Conservation (phyloP, 2,329 filamentous ascomycete species). For the Verruconis gallopava region DNA sequence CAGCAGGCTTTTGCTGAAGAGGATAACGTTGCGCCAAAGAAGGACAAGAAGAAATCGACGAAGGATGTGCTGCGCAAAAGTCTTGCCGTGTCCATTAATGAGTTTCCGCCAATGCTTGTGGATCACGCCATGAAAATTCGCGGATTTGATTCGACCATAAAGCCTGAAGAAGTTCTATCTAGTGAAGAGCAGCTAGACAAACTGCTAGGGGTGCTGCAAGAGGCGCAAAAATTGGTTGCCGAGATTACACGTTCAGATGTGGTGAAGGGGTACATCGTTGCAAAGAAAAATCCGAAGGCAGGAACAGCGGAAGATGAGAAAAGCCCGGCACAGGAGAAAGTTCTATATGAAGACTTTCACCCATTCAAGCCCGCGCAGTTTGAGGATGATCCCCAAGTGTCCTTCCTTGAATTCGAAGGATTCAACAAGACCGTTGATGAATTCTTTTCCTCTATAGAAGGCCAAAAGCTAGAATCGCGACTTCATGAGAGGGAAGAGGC, state of each 20-base stretch:
- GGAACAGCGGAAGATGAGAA: conserved; percentile 24
- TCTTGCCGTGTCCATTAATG: conserved; percentile 70
- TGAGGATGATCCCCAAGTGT: conserved; percentile 48
- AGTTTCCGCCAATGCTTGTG: conserved; percentile 75
- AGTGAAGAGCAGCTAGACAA: conserved; percentile 51
- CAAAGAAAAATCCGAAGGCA: conserved; percentile 37
- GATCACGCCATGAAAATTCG: conserved; percentile 68
- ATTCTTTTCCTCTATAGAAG: conserved; percentile 93
- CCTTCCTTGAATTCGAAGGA: conserved; percentile 63
- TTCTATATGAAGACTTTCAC: conserved; percentile 90
- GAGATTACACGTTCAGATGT: conserved; percentile 52
- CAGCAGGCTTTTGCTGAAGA: conserved; percentile 29
- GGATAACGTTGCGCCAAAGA: conserved; percentile 34
- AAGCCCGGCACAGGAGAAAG: conserved; percentile 15
- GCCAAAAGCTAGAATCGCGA: conserved; percentile 76
- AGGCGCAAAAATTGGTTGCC: conserved; percentile 57
- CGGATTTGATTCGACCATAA: conserved; percentile 54
- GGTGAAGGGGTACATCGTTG: conserved; percentile 78
- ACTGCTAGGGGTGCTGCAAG: conserved; percentile 54
- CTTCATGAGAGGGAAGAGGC: conserved; percentile 69
- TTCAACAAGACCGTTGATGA: conserved; percentile 94
- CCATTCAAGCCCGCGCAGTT: conserved; percentile 80
- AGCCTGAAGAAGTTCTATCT: conserved; percentile 56
- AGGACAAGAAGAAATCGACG: conserved; percentile 61
- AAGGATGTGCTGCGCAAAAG: conserved; percentile 68